These are phyloP conservation scores for Boletus edulis DNA, from an alignment of 768 basidiomycete genomes.

Conservation along the genomic window DNA sequence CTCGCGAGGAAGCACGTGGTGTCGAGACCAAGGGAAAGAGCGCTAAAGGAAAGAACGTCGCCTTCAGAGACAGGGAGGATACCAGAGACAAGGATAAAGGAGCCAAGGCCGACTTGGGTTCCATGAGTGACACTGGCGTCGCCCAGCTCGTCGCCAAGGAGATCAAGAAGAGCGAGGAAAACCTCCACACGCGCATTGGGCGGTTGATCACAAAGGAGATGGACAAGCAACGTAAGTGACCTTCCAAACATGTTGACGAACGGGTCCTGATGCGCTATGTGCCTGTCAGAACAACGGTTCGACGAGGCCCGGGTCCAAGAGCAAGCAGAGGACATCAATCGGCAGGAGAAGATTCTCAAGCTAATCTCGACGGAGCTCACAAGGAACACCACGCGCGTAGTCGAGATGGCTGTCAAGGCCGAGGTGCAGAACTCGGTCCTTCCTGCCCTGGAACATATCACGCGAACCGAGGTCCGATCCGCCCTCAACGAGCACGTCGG, in stretches of 20 bases:
- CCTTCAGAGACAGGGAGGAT: constrained; percentile 60
- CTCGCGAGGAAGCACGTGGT: constrained; percentile 55
- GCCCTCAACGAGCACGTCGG: constrained; percentile 79
- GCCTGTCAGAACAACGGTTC: constrained; percentile 66
- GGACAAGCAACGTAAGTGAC: constrained; percentile 79
- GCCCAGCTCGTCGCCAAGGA: constrained; percentile 66
- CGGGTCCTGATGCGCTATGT: constrained; percentile 2
- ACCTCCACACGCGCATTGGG: constrained; percentile 70
- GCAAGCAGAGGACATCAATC: constrained; percentile 75
- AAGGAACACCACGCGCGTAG: constrained; percentile 84
- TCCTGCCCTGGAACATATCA: constrained; percentile 79
- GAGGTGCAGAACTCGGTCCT: constrained; percentile 84
- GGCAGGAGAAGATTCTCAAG: constrained; percentile 88
- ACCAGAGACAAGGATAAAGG: constrained; percentile 38
- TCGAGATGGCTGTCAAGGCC: constrained; percentile 83
- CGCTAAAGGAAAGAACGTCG: constrained; percentile 54
- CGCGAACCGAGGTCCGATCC: constrained; percentile 74
- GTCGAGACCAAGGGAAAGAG: constrained; percentile 51
- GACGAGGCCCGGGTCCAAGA: constrained; percentile 79
- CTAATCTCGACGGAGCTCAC: constrained; percentile 84
- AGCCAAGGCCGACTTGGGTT: constrained; percentile 23
- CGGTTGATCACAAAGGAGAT: constrained; percentile 81
- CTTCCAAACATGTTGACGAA: constrained; percentile 1
- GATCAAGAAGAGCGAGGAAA: constrained; percentile 83
- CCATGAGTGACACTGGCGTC: constrained; percentile 52